A percentile compares a stretch with the other conserved stretches of the same genome.
phyloP scores from a whole-genome alignment of 2,329 filamentous ascomycete genomes.

The Aspergillus vadensis region DNA sequence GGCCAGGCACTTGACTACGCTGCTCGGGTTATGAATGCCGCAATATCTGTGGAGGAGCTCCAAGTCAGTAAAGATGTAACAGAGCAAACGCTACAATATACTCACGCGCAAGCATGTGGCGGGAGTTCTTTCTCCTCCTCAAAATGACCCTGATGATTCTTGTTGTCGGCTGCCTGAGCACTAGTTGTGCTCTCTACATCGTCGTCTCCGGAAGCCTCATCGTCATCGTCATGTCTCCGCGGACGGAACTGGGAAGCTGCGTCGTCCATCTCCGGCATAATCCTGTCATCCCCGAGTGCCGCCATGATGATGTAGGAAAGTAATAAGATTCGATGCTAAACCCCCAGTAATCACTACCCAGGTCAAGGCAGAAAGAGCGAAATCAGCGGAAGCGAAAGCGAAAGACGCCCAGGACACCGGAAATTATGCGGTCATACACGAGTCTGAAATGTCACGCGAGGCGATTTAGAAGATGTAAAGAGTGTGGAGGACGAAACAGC shows the following conservation, averaged over 20 bases:
- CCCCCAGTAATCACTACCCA: conserved; percentile 62
- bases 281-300: conserved; percentile 72
- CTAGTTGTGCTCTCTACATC: conserved; percentile 77
- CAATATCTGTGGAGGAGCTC: conserved; percentile 68
- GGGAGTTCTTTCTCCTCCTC: conserved; percentile 92
- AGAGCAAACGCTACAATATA: conserved; percentile 29
- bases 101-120: conserved; percentile 92
- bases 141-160: conserved; percentile 57
- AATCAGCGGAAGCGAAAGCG: background rate
- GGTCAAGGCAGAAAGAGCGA: background rate
- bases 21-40: conserved; percentile 92
- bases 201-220: conserved; percentile 89
- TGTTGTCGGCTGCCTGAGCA: conserved; percentile 74
- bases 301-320: conserved; percentile 83
- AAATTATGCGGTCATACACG: conserved; percentile 10
- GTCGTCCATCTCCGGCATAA: conserved; percentile 74
- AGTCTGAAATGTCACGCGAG: conserved; percentile 1
- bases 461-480: conserved; percentile 21
- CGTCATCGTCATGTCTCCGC: conserved; percentile 81
- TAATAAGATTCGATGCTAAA: conserved; percentile 74
- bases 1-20: conserved; percentile 91
- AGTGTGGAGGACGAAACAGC: conserved; percentile 30
- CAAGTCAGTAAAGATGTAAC: conserved; percentile 9
- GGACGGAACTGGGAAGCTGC: conserved; percentile 62
- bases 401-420: conserved; percentile 6